These are phyloP conservation scores for Alternaria tenuissima DNA, from an alignment of 2,329 filamentous ascomycete species.

Conservation along the genomic window DNA sequence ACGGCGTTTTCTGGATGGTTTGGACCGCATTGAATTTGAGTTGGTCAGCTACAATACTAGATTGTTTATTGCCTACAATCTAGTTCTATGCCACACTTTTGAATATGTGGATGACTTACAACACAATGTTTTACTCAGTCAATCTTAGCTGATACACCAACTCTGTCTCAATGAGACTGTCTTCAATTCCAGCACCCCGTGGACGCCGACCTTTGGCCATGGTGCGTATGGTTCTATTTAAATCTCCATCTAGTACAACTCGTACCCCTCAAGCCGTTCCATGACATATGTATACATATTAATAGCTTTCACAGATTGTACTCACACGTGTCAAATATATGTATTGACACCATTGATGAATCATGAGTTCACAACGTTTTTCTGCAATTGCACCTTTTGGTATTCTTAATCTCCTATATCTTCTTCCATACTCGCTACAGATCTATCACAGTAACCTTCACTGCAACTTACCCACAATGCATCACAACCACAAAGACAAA, in stretches of 20 bases:
- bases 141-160: neutral
- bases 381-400: neutral
- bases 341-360: neutral
- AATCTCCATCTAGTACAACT: neutral
- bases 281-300: neutral
- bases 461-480: neutral
- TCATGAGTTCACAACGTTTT: constrained; percentile 13
- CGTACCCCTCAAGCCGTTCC: neutral
- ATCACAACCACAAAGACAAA: neutral
- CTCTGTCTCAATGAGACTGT: neutral
- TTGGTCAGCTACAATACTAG: constrained; percentile 8
- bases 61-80: neutral
- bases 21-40: constrained; percentile 37
- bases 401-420: constrained; percentile 7
- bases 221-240: neutral
- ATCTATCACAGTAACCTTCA: neutral
- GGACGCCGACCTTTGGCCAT: neutral
- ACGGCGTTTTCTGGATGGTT: constrained; percentile 30
- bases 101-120: neutral
- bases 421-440: constrained; percentile 3
- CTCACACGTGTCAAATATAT: neutral
- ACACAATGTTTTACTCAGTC: neutral
- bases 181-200: neutral
- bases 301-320: neutral
- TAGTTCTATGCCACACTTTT: neutral